Base-by-base conservation (phyloP, 2,329 filamentous ascomycete species). In the Massarina eburnea region DNA sequence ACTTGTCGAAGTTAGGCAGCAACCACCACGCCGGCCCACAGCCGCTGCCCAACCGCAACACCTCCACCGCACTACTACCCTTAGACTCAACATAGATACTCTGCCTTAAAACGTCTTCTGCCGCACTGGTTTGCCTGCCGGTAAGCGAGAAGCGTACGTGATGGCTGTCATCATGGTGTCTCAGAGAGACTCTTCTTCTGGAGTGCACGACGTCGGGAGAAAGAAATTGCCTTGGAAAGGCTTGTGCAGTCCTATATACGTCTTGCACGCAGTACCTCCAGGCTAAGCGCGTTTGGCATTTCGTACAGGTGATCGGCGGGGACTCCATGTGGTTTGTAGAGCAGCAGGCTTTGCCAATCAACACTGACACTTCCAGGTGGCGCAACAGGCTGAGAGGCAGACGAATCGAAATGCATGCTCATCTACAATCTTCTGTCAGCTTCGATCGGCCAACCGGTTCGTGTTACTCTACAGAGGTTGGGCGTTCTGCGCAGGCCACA, bases 131-230 rank as follows among this genome's bases (percentile, higher is more conserved):
- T 30, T 30, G 27, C 12, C 5, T 30, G 27, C 12, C 27, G 12
- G 5, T 30, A 4, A 8, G 27, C 4, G 27, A 30, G 14, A 18
- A 35, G 17, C 17, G 33, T 21, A 19, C 33, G 15, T 21, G 33
- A 35, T n/a, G 30, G 30, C 17, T 21, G 33, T 35, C 17, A 21
- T 8, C 33, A 14, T 32, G n/a, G 22, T 47, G 45, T 47, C 45
- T 47, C 35, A 29, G 34, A 34, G 39, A 43, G 26, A 26, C 19
- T 26, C 45, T 40, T 10, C 18, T 34, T 40, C 20, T 19, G 40
- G 45, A 24, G 30, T 21, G 29, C 45, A 47, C 45, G 26, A 27
- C 45, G 38, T 34, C 40, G 30, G 26, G n/a, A n/a, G n/a, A n/a
- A n/a, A 18, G n/a, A 39, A 29, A 15, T 42, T 39, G 12, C 12